A percentile compares a stretch with the other conserved stretches of the same genome.
These are phyloP conservation scores for Bjerkandera adusta DNA, from an alignment of 1,284 basidiomycete genomes.

Conservation along the genomic window DNA sequence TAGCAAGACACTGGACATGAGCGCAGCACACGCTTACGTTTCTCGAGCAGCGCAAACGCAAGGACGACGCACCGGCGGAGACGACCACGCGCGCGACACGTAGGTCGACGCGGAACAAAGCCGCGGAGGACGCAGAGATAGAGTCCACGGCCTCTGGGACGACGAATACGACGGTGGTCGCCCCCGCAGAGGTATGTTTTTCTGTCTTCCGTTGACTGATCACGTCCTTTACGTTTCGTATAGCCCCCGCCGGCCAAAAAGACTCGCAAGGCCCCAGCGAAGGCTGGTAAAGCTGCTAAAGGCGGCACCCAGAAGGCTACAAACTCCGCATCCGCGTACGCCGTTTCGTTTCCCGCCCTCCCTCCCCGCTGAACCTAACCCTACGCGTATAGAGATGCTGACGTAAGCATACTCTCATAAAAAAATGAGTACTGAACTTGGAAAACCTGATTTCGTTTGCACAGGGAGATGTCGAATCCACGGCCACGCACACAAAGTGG, in stretches of 20 bases:
- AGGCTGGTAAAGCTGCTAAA: constrained; percentile 7
- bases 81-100: constrained; percentile 46
- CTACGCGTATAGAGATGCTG: not conserved
- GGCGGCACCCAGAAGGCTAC: constrained; percentile 12
- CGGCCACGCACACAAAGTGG: constrained; percentile 6
- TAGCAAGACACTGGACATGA: not conserved
- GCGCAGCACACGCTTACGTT: not conserved
- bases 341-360: not conserved
- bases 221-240: not conserved
- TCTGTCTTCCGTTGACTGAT: not conserved
- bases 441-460: not conserved
- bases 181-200: constrained; percentile 7
- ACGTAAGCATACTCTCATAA: constrained; percentile 5
- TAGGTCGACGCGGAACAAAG: constrained; percentile 38
- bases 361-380: constrained; percentile 2
- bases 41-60: constrained; percentile 39
- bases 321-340: not conserved
- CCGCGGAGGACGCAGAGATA: constrained; percentile 10
- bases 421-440: not conserved
- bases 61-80: constrained; percentile 29
- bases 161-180: constrained; percentile 4
- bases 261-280: constrained; percentile 11
- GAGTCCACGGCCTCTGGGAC: constrained; percentile 15
- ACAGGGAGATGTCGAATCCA: constrained; percentile 1
- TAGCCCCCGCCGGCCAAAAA: constrained; percentile 12